Evolutionary conservation across 208 protist genomes (phyloP), one percentile per base, ranked within the genome.

Genomic region (Blechomonas ayalai): DNA sequence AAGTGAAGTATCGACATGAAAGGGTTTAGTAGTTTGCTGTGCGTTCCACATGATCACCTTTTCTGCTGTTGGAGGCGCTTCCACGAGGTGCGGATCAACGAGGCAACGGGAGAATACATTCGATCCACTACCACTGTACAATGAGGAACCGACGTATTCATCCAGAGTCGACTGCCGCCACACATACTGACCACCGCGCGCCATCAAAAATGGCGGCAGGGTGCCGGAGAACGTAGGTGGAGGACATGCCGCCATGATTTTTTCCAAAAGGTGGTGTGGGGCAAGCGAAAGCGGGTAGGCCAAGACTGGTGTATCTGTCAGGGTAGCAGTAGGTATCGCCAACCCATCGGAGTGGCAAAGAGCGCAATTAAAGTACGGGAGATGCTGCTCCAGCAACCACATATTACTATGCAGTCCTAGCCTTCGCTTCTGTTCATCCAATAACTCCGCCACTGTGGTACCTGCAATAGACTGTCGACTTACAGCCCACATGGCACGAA

Each of bases 11-110:
- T 92, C 83, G 23, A 88, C 25, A 5, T 67, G 38, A 49, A 84
- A 92, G 1, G 83, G 76, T 35, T 92, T 92, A n/a, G 42, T 75
- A n/a, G 73, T 86, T 35, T 92, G 68, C 47, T 92, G 83, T 4
- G 68, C 67, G 46, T 88, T 92, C 27, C 79, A 53, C 35, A 92
- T 22, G 19, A 32, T 35, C 12, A 46, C 9, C 1, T 20, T 23
- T 3, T 19, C 38, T 25, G 22, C 34, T n/a, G 45, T 45, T 18
- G 15, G 33, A 9, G 43, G 41, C 29, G 55, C 46, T 1, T 49
- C 4, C 4, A 47, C 42, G 20, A 61, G 46, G 0, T 2, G 27
- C 1, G 45, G 39, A 18, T 61, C 55, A n/a, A 61, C 31, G 32
- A 61, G 35, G 5, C 48, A 28, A n/a, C n/a, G n/a, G n/a, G n/a